These are phyloP conservation scores for Moesziomyces sp. DNA, from an alignment of 1,284 basidiomycete species.

Conservation along the genomic window DNA sequence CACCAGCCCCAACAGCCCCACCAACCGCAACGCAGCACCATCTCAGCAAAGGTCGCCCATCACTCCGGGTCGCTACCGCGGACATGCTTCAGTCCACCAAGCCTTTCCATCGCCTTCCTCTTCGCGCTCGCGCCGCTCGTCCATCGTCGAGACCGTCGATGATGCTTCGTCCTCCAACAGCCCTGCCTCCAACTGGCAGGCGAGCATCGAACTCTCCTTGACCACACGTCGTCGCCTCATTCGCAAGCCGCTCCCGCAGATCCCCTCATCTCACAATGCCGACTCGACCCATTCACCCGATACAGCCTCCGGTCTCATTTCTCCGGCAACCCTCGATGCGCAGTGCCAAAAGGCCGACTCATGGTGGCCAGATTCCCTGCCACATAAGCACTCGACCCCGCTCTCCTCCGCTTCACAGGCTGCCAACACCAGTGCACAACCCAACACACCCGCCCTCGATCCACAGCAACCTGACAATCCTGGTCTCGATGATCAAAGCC, in stretches of 20 bases:
- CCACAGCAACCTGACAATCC: constrained; percentile 1
- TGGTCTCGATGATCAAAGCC: constrained; percentile 46
- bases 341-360: constrained; percentile 24
- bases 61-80: constrained; percentile 30
- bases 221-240: constrained; percentile 58
- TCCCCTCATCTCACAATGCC: constrained; percentile 26
- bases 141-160: constrained; percentile 13
- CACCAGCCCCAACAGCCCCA: neutral
- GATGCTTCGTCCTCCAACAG: constrained; percentile 11
- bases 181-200: constrained; percentile 46
- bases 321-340: constrained; percentile 28
- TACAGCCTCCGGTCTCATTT: constrained; percentile 2
- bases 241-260: constrained; percentile 55
- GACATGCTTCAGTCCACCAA: constrained; percentile 12
- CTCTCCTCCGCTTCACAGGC: constrained; percentile 3
- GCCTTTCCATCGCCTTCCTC: constrained; percentile 17
- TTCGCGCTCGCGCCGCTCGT: constrained; percentile 16
- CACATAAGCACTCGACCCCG: constrained; percentile 11
- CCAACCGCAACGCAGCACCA: constrained; percentile 9
- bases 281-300: neutral
- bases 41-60: constrained; percentile 14
- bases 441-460: neutral
- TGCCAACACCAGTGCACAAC: neutral
- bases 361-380: constrained; percentile 48
- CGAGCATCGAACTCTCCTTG: constrained; percentile 51